Evolutionary conservation across 139 green algal species (phyloP).

Genomic region (Diplosphaera chodatii): DNA sequence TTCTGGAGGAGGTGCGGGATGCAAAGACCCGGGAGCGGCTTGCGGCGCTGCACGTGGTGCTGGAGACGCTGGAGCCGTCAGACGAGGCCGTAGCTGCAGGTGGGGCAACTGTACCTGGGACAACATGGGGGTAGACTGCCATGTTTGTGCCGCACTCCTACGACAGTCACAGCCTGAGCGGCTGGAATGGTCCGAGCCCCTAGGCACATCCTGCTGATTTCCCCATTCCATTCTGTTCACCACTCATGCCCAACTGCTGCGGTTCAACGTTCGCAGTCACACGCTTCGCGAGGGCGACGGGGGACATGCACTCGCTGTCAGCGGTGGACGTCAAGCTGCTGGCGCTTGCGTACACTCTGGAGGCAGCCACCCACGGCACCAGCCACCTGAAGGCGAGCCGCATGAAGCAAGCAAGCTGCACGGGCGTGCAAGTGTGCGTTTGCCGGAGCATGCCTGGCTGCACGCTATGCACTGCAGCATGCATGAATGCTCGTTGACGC

Average conservation of each 20-base stretch:
- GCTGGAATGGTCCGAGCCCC: no score
- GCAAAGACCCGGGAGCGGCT: slow-evolving; percentile 58
- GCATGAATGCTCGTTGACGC: background rate
- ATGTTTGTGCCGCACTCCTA: background rate
- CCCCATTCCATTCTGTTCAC: background rate
- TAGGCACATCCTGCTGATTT: no score
- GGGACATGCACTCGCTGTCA: slow-evolving; percentile 82
- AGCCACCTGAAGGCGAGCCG: slow-evolving; percentile 50
- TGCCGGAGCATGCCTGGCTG: slow-evolving; percentile 1
- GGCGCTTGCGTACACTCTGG: slow-evolving; percentile 72
- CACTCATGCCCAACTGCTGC: background rate
- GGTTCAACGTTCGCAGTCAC: slow-evolving; percentile 53
- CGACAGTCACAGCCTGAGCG: background rate
- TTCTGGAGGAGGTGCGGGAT: slow-evolving; percentile 73
- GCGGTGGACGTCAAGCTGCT: slow-evolving; percentile 73
- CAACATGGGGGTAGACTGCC: background rate
- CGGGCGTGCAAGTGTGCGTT: no score
- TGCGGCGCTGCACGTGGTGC: slow-evolving; percentile 43
- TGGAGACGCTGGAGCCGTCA: slow-evolving; percentile 55
- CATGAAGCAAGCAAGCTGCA: no score
- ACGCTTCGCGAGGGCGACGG: slow-evolving; percentile 75
- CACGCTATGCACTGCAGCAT: no score
- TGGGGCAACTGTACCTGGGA: background rate
- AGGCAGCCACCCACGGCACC: slow-evolving; percentile 59
- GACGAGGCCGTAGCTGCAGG: slow-evolving; percentile 69